These are phyloP conservation scores for Inosperma sp. DNA, from an alignment of 768 basidiomycete species.

Conservation along the genomic window DNA sequence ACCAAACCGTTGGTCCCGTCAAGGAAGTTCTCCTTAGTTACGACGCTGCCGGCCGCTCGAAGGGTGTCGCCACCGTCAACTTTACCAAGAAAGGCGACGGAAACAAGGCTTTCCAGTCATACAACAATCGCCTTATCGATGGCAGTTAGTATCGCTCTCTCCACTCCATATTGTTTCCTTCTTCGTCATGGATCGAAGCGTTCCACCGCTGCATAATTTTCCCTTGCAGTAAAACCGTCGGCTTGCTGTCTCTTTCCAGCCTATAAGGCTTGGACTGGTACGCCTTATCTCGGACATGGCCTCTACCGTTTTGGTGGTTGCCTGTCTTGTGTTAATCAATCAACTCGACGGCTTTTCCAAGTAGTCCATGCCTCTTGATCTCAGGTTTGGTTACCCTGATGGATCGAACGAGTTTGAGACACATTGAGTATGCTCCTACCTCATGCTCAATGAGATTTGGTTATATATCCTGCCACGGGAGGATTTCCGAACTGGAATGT, in stretches of 20 bases:
- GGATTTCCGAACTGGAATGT: conserved; percentile 8
- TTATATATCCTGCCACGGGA: background rate
- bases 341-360: conserved; percentile 6
- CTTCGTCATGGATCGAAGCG: conserved; percentile 18
- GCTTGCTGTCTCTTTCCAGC: conserved; percentile 40
- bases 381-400: conserved; percentile 43
- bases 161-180: conserved; percentile 27
- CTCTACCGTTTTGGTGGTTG: conserved; percentile 2
- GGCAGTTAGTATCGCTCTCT: conserved; percentile 94
- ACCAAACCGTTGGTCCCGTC: conserved; percentile 82
- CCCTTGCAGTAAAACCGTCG: conserved; percentile 38
- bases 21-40: conserved; percentile 82
- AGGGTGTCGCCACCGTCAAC: conserved; percentile 82
- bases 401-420: conserved; percentile 20
- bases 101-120: conserved; percentile 85
- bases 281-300: conserved; percentile 11
- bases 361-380: conserved; percentile 18
- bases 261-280: background rate
- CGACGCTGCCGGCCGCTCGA: conserved; percentile 80
- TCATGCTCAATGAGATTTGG: conserved; percentile 7
- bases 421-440: conserved; percentile 16
- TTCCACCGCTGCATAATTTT: conserved; percentile 29
- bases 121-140: conserved; percentile 99
- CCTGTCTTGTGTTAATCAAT: conserved; percentile 3
- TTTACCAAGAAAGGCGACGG: conserved; percentile 88